A percentile compares a stretch with the other conserved stretches of the same genome.
phyloP scores from a whole-genome alignment of 2,329 filamentous ascomycete genomes.

The Hirsutella thompsonii region DNA sequence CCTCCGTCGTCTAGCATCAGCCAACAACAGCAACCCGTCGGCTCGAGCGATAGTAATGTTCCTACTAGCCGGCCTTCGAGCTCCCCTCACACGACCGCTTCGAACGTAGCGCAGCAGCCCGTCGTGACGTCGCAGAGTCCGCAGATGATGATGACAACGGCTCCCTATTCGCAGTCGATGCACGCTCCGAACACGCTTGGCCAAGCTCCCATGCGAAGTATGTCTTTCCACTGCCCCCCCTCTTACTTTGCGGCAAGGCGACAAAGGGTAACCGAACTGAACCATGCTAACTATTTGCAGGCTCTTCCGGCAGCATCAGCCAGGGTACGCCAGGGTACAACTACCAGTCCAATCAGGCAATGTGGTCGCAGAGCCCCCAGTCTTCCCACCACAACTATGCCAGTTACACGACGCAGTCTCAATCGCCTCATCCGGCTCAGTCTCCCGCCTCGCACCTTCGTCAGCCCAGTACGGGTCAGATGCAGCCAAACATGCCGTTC shows the following conservation, averaged over 20 bases:
- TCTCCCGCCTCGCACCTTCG: slow-evolving; percentile 48
- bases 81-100: slow-evolving; percentile 43
- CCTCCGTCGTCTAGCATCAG: slow-evolving; percentile 35
- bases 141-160: slow-evolving; percentile 53
- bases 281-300: too few relatives aligned
- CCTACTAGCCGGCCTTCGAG: slow-evolving; percentile 41
- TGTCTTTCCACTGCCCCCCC: slow-evolving; percentile 38
- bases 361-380: slow-evolving; percentile 56
- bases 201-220: slow-evolving; percentile 43
- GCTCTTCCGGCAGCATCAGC: slow-evolving; percentile 36
- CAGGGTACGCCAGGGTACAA: slow-evolving; percentile 48
- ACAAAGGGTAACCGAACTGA: too few relatives aligned
- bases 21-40: slow-evolving; percentile 34
- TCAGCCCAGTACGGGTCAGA: slow-evolving; percentile 40
- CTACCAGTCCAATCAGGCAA: slow-evolving; percentile 44
- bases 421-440: slow-evolving; percentile 37
- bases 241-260: too few relatives aligned
- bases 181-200: slow-evolving; percentile 56
- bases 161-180: slow-evolving; percentile 56
- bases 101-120: slow-evolving; percentile 41
- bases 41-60: slow-evolving; percentile 27
- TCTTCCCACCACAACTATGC: slow-evolving; percentile 44
- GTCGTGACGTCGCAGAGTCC: slow-evolving; percentile 49
- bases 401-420: slow-evolving; percentile 38
- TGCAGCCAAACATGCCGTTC: slow-evolving; percentile 48